phyloP scores from a whole-genome alignment of 164 flowering plant genomes.

The Umbilicus rupestris region DNA sequence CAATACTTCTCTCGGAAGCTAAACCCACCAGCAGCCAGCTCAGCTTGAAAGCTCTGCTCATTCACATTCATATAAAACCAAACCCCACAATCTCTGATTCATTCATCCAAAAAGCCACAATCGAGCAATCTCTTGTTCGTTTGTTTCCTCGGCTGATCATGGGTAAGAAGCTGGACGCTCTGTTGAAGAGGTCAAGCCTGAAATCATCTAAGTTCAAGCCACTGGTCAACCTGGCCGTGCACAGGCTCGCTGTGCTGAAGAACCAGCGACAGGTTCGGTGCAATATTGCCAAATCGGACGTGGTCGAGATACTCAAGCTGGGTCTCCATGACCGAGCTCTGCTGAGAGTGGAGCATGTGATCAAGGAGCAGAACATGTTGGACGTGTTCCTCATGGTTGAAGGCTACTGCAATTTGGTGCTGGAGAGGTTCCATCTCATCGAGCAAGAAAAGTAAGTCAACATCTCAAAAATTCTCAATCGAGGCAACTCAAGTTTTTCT shows the following conservation, averaged over 20 bases:
- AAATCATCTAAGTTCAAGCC: slow-evolving; percentile 39
- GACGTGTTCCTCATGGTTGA: slow-evolving; percentile 34
- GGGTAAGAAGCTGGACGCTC: slow-evolving; percentile 37
- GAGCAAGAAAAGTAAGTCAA: slow-evolving; percentile 29
- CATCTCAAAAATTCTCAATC: no score
- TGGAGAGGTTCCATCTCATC: slow-evolving; percentile 35
- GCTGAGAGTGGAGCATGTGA: slow-evolving; percentile 56
- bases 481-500: no score
- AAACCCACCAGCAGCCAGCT: slow-evolving; percentile 3
- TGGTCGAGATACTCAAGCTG: slow-evolving; percentile 51
- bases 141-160: slow-evolving; percentile 10
- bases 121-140: not conserved
- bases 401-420: slow-evolving; percentile 29
- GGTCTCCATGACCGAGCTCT: slow-evolving; percentile 68
- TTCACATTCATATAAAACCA: not conserved
- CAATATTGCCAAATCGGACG: slow-evolving; percentile 46
- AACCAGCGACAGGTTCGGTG: slow-evolving; percentile 49
- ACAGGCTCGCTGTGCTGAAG: slow-evolving; percentile 55
- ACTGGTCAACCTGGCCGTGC: slow-evolving; percentile 31
- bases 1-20: not conserved
- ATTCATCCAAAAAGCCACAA: no score
- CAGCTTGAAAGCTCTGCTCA: not conserved
- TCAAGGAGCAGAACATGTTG: slow-evolving; percentile 41
- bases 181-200: slow-evolving; percentile 26
- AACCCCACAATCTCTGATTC: not conserved